Conservation (phyloP, 225 moss, liverwort and hornwort species). For the Takakia lepidozioides region DNA sequence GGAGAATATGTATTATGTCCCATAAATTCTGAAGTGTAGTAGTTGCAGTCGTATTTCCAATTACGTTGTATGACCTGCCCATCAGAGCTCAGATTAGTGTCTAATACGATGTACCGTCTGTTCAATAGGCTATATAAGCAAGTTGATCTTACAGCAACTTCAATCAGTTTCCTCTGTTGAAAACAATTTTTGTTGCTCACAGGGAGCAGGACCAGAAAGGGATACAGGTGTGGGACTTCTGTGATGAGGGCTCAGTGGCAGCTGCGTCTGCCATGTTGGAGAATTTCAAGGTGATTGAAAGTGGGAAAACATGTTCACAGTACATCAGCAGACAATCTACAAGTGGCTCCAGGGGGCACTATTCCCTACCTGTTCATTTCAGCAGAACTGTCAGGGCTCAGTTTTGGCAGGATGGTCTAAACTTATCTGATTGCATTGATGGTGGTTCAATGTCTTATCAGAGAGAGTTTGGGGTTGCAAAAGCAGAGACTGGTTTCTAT, state of each 20-base stretch:
- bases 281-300: conserved; percentile 28
- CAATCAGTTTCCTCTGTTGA: no score
- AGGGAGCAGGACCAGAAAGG: conserved; percentile 48
- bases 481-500: conserved; percentile 6
- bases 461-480: conserved; percentile 10
- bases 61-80: no score
- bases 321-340: conserved; percentile 6
- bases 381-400: conserved; percentile 37
- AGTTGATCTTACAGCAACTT: no score
- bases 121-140: no score
- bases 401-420: conserved; percentile 30
- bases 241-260: conserved; percentile 64
- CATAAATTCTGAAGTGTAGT: neutral
- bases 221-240: conserved; percentile 72
- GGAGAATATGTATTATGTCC: neutral
- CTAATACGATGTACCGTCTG: no score
- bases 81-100: no score
- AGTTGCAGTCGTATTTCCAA: no score
- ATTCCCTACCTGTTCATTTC: conserved; percentile 12
- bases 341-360: conserved; percentile 6
- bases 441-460: conserved; percentile 24
- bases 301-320: conserved; percentile 19
- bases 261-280: conserved; percentile 56
- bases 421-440: conserved; percentile 17
- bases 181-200: conserved; percentile 1